Conservation (phyloP, 1,284 basidiomycete genomes). For the Trametes pubescens region DNA sequence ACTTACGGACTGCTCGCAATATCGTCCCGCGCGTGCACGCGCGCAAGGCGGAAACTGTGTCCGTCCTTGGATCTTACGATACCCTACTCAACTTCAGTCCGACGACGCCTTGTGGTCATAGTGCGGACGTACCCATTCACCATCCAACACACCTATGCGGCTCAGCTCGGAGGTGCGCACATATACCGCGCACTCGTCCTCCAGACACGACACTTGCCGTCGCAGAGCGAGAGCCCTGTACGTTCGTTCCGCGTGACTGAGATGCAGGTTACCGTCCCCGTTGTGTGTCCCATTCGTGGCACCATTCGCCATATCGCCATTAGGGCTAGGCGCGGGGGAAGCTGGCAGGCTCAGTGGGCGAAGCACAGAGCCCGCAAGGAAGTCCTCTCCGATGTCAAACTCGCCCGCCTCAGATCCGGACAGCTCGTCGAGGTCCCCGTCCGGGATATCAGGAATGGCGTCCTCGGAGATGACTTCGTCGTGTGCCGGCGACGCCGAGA, state of each 20-base stretch:
- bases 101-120: neutral
- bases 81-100: constrained; percentile 21
- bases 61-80: constrained; percentile 22
- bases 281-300: constrained; percentile 6
- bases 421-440: constrained; percentile 12
- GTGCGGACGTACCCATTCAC: constrained; percentile 64
- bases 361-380: constrained; percentile 64
- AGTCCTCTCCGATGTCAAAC: constrained; percentile 69
- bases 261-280: constrained; percentile 10
- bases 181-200: constrained; percentile 39
- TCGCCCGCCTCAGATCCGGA: constrained; percentile 38
- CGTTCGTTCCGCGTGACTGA: constrained; percentile 25
- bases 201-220: constrained; percentile 42
- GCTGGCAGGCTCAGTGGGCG: constrained; percentile 23
- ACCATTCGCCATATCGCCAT: constrained; percentile 20
- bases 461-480: constrained; percentile 18
- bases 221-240: constrained; percentile 42
- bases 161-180: constrained; percentile 35
- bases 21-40: constrained; percentile 62
- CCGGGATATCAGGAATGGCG: constrained; percentile 25
- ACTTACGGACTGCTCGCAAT: constrained; percentile 46
- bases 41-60: constrained; percentile 56
- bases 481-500: constrained; percentile 48
- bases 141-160: constrained; percentile 35
- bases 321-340: constrained; percentile 14